These are phyloP conservation scores for Noccaea caerulescens DNA, from an alignment of 345 rosid species.

Conservation along the genomic window DNA sequence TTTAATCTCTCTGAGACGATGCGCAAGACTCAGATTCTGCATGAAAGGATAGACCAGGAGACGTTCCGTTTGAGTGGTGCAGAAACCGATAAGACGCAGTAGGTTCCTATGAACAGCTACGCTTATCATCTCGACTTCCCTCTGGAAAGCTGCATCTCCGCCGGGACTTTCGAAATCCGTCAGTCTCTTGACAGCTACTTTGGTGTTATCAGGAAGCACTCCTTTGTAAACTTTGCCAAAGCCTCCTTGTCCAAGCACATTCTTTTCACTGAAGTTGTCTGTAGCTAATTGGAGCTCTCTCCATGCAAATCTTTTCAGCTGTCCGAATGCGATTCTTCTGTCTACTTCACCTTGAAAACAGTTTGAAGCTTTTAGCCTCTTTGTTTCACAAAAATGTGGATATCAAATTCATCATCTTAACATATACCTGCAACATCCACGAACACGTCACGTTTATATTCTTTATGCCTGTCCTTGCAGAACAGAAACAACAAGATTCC, in stretches of 20 bases:
- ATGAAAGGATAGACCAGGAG: constrained; percentile 91
- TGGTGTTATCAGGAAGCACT: constrained; percentile 74
- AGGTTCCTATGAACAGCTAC: constrained; percentile 96
- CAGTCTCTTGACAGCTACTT: constrained; percentile 88
- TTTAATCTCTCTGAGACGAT: constrained; percentile 83
- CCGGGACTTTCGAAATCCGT: constrained; percentile 93
- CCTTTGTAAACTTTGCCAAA: constrained; percentile 97
- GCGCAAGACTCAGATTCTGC: constrained; percentile 93
- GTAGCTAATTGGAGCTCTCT: constrained; percentile 93
- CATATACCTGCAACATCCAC: constrained; percentile 94
- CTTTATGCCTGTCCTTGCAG: constrained; percentile 65
- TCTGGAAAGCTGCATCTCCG: constrained; percentile 92
- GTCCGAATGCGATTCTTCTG: constrained; percentile 93
- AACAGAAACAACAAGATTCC: constrained; percentile 59
- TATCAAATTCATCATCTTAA: not conserved
- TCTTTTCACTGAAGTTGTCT: constrained; percentile 78
- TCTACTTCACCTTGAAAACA: constrained; percentile 81
- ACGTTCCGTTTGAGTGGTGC: constrained; percentile 92
- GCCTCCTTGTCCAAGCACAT: constrained; percentile 95
- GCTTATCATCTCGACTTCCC: constrained; percentile 98
- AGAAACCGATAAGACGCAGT: constrained; percentile 84
- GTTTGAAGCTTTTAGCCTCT: constrained; percentile 15
- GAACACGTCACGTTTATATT: constrained; percentile 73
- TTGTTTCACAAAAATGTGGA: not conserved
- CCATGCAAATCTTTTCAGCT: constrained; percentile 88